A percentile compares a stretch with the other conserved stretches of the same genome.
Evolutionary conservation across 2,329 filamentous ascomycete species (phyloP).

Genomic region (Fusarium sarcochroum): DNA sequence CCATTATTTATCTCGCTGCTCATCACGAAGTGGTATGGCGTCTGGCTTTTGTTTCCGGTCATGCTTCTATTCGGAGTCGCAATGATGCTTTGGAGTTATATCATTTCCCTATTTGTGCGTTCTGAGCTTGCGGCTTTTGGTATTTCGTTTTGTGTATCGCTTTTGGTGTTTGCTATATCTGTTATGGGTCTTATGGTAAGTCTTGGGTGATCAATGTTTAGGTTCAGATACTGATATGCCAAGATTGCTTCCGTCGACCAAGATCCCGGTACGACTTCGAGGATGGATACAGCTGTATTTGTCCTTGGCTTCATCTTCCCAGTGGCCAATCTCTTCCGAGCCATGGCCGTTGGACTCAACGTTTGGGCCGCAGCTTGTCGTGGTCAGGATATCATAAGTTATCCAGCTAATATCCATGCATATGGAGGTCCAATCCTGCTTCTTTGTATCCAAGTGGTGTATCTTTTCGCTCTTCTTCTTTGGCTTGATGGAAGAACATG

Average conservation of each 20-base stretch:
- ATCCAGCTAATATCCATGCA: background rate
- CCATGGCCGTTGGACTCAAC: conserved; percentile 9
- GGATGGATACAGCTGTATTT: background rate
- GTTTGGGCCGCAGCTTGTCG: conserved; percentile 11
- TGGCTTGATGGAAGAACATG: background rate
- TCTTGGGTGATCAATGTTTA: no score
- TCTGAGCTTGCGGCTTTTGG: conserved; percentile 4
- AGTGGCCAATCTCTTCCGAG: conserved; percentile 3
- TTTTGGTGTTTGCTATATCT: conserved; percentile 6
- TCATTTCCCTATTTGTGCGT: background rate
- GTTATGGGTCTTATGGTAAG: conserved; percentile 3
- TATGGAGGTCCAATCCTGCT: conserved; percentile 9
- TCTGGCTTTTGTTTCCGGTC: background rate
- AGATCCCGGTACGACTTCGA: background rate
- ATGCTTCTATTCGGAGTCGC: conserved; percentile 2
- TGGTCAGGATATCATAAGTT: background rate
- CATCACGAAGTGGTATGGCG: conserved; percentile 3
- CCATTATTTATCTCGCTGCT: background rate
- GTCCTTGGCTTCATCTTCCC: background rate
- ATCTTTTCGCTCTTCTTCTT: background rate
- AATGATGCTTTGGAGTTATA: conserved; percentile 7
- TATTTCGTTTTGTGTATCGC: background rate
- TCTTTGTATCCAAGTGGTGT: background rate
- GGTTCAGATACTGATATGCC: background rate
- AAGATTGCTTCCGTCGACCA: conserved; percentile 7